phyloP scores from a whole-genome alignment of 2,329 filamentous ascomycete genomes.

The Coniosporium tulheliwenetii region DNA sequence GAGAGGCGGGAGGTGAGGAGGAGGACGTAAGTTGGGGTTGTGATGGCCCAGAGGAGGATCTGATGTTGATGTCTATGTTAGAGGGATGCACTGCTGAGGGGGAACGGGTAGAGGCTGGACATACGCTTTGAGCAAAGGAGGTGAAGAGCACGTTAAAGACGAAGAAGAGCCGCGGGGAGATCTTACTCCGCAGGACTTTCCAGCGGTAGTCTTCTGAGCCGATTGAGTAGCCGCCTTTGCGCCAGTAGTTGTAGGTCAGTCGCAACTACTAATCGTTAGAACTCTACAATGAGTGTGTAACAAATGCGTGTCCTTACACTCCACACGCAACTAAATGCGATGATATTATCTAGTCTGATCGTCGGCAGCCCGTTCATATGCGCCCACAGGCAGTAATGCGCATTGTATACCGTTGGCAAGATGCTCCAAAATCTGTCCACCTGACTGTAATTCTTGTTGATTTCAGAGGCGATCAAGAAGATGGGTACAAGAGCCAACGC shows the following conservation, averaged over 20 bases:
- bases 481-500: conserved; percentile 55
- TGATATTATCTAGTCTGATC: conserved; percentile 53
- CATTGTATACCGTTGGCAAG: conserved; percentile 71
- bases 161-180: conserved; percentile 55
- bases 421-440: conserved; percentile 88
- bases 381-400: conserved; percentile 74
- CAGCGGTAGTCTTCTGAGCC: conserved; percentile 95
- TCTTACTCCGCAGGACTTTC: conserved; percentile 53
- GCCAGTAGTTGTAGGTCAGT: conserved; percentile 93
- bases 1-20: conserved; percentile 55
- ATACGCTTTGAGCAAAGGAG: conserved; percentile 52
- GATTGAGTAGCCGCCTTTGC: conserved; percentile 76
- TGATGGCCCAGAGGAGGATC: conserved; percentile 63
- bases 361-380: conserved; percentile 57
- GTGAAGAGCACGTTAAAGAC: conserved; percentile 86
- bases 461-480: conserved; percentile 62
- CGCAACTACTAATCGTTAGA: conserved; percentile 38
- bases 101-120: conserved; percentile 5
- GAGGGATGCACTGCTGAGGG: neutral
- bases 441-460: conserved; percentile 94
- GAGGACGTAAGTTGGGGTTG: conserved; percentile 70
- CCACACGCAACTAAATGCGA: conserved; percentile 61
- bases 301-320: conserved; percentile 49
- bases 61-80: conserved; percentile 14
- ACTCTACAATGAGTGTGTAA: neutral